Evolutionary conservation across 768 basidiomycete species (phyloP).

Genomic region (Russula ochroleuca): DNA sequence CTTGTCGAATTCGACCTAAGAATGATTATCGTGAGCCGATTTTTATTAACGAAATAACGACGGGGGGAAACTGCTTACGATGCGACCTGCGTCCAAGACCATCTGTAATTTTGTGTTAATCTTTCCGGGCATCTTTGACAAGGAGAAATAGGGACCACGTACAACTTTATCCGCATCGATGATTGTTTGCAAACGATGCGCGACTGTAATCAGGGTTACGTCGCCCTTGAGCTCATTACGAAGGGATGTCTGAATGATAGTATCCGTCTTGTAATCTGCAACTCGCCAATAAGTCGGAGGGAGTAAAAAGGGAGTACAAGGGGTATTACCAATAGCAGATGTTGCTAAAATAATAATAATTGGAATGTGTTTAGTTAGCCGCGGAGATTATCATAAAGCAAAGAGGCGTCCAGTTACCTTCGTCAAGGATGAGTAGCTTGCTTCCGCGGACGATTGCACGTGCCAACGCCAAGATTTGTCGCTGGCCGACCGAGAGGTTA

Average conservation of each 20-base stretch:
- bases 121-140: background rate
- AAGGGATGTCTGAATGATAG: slow-evolving; percentile 53
- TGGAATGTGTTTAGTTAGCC: background rate
- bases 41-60: background rate
- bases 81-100: slow-evolving; percentile 42
- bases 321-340: slow-evolving; percentile 40
- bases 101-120: slow-evolving; percentile 32
- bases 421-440: slow-evolving; percentile 56
- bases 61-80: slow-evolving; percentile 33
- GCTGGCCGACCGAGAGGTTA: slow-evolving; percentile 55
- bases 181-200: slow-evolving; percentile 54
- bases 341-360: slow-evolving; percentile 35
- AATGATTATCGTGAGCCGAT: background rate
- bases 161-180: slow-evolving; percentile 62
- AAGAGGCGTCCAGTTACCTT: slow-evolving; percentile 35
- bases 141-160: slow-evolving; percentile 9
- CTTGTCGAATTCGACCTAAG: slow-evolving; percentile 44
- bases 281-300: background rate
- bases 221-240: slow-evolving; percentile 42
- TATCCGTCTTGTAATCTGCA: slow-evolving; percentile 53
- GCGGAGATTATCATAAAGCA: background rate
- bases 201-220: slow-evolving; percentile 54
- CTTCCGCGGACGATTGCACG: slow-evolving; percentile 54
- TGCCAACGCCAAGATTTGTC: slow-evolving; percentile 57
- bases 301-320: no score